Conservation (phyloP, 352 stramenopile species). For the Globisporangium megalacanthum region DNA sequence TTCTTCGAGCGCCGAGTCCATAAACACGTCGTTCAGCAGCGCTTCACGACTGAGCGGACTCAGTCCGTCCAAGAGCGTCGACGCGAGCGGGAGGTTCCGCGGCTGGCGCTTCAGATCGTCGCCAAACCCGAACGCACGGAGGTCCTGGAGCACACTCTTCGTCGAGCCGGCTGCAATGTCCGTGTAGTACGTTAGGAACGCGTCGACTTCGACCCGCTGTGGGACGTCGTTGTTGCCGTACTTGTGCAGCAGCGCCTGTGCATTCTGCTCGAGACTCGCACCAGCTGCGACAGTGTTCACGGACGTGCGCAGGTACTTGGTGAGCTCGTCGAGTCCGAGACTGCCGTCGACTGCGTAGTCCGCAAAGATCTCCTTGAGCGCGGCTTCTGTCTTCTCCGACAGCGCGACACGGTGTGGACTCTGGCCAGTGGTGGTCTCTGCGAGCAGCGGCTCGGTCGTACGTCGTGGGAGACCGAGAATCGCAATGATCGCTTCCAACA, state of each 20-base stretch:
- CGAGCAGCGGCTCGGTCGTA: conserved; percentile 56
- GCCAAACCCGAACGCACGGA: conserved; percentile 76
- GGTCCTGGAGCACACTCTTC: conserved; percentile 77
- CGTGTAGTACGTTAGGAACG: conserved; percentile 80
- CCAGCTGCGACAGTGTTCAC: conserved; percentile 46
- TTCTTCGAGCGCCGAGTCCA: conserved; percentile 83
- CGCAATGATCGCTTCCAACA: conserved; percentile 84
- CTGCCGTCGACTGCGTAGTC: conserved; percentile 43
- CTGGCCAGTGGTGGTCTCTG: conserved; percentile 53
- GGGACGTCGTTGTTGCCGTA: conserved; percentile 47
- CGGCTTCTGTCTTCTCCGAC: conserved; percentile 66
- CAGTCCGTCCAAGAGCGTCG: conserved; percentile 41
- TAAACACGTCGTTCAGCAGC: conserved; percentile 75
- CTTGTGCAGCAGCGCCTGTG: conserved; percentile 56
- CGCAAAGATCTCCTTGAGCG: conserved; percentile 73
- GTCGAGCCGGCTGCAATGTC: conserved; percentile 65
- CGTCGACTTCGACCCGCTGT: conserved; percentile 56
- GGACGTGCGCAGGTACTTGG: conserved; percentile 66
- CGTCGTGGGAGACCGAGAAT: conserved; percentile 73
- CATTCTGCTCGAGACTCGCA: conserved; percentile 58
- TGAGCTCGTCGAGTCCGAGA: conserved; percentile 55
- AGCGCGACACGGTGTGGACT: conserved; percentile 66
- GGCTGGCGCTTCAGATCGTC: conserved; percentile 68
- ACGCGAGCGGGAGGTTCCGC: conserved; percentile 22
- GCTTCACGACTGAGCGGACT: conserved; percentile 54